Conservation (phyloP, 495 filamentous ascomycete genomes). For the Astrocystis sublimbata region DNA sequence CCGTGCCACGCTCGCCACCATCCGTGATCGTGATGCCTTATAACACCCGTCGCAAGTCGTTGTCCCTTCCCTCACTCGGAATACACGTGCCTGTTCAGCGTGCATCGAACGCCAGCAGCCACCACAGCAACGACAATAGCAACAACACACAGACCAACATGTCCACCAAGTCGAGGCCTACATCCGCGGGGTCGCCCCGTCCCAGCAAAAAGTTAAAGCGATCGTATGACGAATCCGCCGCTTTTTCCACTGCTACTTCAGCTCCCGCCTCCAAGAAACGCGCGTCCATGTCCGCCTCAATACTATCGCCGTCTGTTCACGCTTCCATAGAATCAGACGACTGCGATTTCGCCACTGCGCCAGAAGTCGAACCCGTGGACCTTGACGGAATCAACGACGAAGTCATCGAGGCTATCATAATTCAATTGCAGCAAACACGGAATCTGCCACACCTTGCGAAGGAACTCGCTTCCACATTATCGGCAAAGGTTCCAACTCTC, state of each 20-base stretch:
- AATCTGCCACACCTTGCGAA: slow-evolving; percentile 94
- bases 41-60: slow-evolving; percentile 95
- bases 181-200: slow-evolving; percentile 58
- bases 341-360: slow-evolving; percentile 26
- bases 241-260: slow-evolving; percentile 36
- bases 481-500: slow-evolving; percentile 75
- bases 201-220: slow-evolving; percentile 85
- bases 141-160: slow-evolving; percentile 32
- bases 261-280: slow-evolving; percentile 42
- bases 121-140: slow-evolving; percentile 9
- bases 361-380: slow-evolving; percentile 62
- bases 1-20: slow-evolving; percentile 41
- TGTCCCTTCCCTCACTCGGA: slow-evolving; percentile 90
- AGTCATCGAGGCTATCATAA: slow-evolving; percentile 87
- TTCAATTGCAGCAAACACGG: slow-evolving; percentile 86
- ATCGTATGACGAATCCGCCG: slow-evolving; percentile 48
- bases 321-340: slow-evolving; percentile 47
- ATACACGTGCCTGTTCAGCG: slow-evolving; percentile 75
- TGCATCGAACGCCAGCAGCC: slow-evolving; percentile 14
- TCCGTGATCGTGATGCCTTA: too few relatives aligned
- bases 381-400: slow-evolving; percentile 90
- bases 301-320: slow-evolving; percentile 69
- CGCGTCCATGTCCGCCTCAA: slow-evolving; percentile 69
- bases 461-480: slow-evolving; percentile 82
- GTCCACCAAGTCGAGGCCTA: slow-evolving; percentile 45